phyloP scores from a whole-genome alignment of 108 stramenopile species.

The Cyclotella choctawhatcheeana region DNA sequence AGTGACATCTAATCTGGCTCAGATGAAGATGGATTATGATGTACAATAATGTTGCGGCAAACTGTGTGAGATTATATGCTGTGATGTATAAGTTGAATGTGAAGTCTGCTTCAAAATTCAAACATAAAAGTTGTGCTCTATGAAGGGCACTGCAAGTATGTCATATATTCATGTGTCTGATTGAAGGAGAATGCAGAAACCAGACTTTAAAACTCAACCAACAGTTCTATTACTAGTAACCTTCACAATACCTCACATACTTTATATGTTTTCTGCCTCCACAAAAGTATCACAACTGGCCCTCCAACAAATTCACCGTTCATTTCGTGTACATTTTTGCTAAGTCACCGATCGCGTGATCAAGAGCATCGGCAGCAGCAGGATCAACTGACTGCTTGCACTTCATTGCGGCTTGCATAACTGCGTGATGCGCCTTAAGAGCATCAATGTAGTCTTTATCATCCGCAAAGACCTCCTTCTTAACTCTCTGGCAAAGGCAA shows the following conservation, averaged over 20 bases:
- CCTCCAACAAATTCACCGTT: not conserved
- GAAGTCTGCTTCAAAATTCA: too few species aligned
- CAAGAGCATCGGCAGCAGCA: conserved; percentile 64
- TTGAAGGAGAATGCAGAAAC: too few species aligned
- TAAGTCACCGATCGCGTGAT: conserved; percentile 75
- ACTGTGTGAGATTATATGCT: too few species aligned
- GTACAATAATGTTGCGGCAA: too few species aligned
- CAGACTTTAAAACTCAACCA: too few species aligned
- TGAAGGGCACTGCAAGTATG: too few species aligned
- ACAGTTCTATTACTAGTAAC: not conserved
- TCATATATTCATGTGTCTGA: too few species aligned
- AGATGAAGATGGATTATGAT: conserved; percentile 61
- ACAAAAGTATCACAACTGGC: not conserved
- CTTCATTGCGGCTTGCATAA: conserved; percentile 85
- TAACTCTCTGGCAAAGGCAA: conserved; percentile 84
- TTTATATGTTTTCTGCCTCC: not conserved
- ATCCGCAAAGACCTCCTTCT: conserved; percentile 63
- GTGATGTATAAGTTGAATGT: too few species aligned
- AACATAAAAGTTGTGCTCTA: too few species aligned
- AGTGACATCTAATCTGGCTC: too few species aligned
- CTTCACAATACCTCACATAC: too few species aligned
- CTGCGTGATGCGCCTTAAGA: conserved; percentile 74
- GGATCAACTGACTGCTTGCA: conserved; percentile 76
- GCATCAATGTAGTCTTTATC: conserved; percentile 75
- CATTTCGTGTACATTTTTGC: conserved; percentile 75